Evolutionary conservation across 192 early-diverging fungal genomes (phyloP).

Genomic region (Lunasporangiospora selenospora): DNA sequence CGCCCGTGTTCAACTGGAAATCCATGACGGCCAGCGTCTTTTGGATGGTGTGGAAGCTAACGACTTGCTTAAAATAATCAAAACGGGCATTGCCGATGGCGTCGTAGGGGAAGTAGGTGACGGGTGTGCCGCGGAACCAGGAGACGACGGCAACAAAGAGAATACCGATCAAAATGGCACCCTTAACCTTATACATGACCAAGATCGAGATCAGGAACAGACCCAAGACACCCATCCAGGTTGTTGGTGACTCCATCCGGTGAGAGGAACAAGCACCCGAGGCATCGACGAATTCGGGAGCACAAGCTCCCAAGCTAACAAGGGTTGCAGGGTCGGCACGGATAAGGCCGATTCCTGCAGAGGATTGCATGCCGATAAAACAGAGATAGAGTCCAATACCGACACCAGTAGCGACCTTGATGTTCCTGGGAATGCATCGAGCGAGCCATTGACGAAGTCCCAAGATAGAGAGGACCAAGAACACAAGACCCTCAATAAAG

Average conservation of each 20-base stretch:
- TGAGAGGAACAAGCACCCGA: slow-evolving; percentile 63
- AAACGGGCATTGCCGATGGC: slow-evolving; percentile 65
- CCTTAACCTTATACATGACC: slow-evolving; percentile 69
- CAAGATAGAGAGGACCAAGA: slow-evolving; percentile 75
- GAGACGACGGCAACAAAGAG: slow-evolving; percentile 72
- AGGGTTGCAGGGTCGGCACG: slow-evolving; percentile 66
- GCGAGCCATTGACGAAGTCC: slow-evolving; percentile 86
- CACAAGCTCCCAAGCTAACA: slow-evolving; percentile 76
- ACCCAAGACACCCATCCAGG: slow-evolving; percentile 77
- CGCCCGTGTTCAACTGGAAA: slow-evolving; percentile 65
- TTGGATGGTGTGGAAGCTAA: slow-evolving; percentile 68
- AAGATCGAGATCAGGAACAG: slow-evolving; percentile 73
- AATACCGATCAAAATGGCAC: slow-evolving; percentile 76
- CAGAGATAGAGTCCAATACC: slow-evolving; percentile 83
- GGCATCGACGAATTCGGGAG: slow-evolving; percentile 59
- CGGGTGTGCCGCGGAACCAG: slow-evolving; percentile 69
- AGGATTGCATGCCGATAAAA: slow-evolving; percentile 81
- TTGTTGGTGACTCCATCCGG: slow-evolving; percentile 67
- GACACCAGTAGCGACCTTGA: slow-evolving; percentile 77
- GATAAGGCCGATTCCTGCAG: slow-evolving; percentile 83
- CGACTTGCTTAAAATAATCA: slow-evolving; percentile 74
- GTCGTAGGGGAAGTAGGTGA: slow-evolving; percentile 81
- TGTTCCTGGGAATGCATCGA: slow-evolving; percentile 68
- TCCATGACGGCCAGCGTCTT: slow-evolving; percentile 63
- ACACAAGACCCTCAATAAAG: slow-evolving; percentile 83